phyloP scores from a whole-genome alignment of 495 filamentous ascomycete genomes.

The Melanomma pulvis-pyrius region DNA sequence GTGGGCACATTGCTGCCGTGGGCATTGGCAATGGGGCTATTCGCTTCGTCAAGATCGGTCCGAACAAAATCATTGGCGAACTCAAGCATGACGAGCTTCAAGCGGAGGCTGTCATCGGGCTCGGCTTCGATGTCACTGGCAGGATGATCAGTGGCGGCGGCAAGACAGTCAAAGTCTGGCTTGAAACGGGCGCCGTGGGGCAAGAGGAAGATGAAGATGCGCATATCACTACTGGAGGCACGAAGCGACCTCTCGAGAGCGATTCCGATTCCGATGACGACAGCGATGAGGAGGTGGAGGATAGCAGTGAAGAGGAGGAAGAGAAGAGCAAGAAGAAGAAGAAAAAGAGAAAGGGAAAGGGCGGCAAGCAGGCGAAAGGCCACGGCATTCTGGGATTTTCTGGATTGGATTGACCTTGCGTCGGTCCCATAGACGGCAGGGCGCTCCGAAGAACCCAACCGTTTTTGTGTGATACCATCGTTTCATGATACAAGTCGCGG shows the following conservation, averaged over 20 bases:
- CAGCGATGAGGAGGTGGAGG: constrained; percentile 46
- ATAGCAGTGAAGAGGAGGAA: constrained; percentile 48
- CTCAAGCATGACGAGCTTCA: constrained; percentile 84
- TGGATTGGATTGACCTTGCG: constrained; percentile 58
- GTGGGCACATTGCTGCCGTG: constrained; percentile 70
- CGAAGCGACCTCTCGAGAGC: constrained; percentile 19
- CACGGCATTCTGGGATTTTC: constrained; percentile 66
- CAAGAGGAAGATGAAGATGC: constrained; percentile 50
- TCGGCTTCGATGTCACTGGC: constrained; percentile 81
- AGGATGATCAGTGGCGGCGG: constrained; percentile 88
- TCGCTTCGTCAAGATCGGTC: constrained; percentile 58
- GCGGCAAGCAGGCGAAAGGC: constrained; percentile 56
- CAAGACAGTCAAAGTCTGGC: constrained; percentile 82
- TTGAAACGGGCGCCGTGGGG: constrained; percentile 55
- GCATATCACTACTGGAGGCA: constrained; percentile 33
- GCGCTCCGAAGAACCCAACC: too few species aligned
- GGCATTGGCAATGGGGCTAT: constrained; percentile 74
- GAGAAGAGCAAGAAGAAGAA: constrained; percentile 49
- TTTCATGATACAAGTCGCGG: too few species aligned
- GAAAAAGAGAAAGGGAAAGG: constrained; percentile 59
- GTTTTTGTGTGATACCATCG: too few species aligned
- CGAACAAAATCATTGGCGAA: constrained; percentile 61
- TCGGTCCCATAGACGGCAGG: too few species aligned
- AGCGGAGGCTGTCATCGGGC: constrained; percentile 73
- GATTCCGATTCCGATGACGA: constrained; percentile 44